Evolutionary conservation across 1,284 basidiomycete species (phyloP).

Genomic region (Pseudozyma thailandica): DNA sequence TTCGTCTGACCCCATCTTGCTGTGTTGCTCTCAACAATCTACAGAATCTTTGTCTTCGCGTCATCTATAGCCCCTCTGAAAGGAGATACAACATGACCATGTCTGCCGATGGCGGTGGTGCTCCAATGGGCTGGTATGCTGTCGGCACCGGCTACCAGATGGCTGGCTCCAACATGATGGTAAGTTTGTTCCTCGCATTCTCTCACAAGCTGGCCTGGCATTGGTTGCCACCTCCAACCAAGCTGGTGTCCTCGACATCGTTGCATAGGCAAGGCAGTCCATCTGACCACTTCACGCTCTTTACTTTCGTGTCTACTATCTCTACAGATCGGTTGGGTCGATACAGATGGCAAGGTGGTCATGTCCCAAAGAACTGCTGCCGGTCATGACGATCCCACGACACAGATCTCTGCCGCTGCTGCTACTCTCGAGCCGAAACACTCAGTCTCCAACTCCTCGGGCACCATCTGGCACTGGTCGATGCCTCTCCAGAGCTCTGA

Average conservation of each 20-base stretch:
- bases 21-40: neutral
- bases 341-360: slow-evolving; percentile 73
- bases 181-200: slow-evolving; percentile 14
- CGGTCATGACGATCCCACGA: slow-evolving; percentile 71
- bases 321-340: slow-evolving; percentile 75
- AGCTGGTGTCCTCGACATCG: too few relatives aligned
- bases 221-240: too few relatives aligned
- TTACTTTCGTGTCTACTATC: neutral
- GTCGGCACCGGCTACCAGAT: slow-evolving; percentile 47
- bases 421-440: slow-evolving; percentile 21
- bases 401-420: slow-evolving; percentile 58
- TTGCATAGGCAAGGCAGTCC: neutral
- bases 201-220: neutral
- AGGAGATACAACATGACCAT: slow-evolving; percentile 53
- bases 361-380: slow-evolving; percentile 75
- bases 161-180: slow-evolving; percentile 58
- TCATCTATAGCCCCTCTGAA: slow-evolving; percentile 38
- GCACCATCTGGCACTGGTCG: slow-evolving; percentile 48
- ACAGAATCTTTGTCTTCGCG: slow-evolving; percentile 46
- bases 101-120: slow-evolving; percentile 39
- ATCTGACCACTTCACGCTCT: neutral
- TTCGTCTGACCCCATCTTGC: too few relatives aligned
- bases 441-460: slow-evolving; percentile 40
- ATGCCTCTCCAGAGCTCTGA: slow-evolving; percentile 40
- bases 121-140: slow-evolving; percentile 44